phyloP scores from a whole-genome alignment of 2,329 filamentous ascomycete genomes.

The Neonectria neomacrospora region DNA sequence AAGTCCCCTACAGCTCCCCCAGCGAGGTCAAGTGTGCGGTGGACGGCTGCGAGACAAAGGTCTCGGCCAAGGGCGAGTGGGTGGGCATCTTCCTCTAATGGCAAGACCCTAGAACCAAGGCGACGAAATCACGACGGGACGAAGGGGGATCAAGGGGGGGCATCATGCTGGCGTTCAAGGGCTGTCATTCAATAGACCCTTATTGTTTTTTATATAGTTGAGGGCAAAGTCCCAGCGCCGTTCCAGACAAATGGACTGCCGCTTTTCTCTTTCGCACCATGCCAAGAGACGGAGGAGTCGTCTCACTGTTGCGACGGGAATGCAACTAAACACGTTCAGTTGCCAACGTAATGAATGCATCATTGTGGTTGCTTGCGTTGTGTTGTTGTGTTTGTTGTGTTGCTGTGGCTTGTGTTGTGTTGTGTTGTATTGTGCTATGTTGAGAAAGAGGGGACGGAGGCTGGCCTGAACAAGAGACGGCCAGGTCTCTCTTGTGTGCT shows the following conservation, averaged over 20 bases:
- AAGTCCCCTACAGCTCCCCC: conserved; percentile 36
- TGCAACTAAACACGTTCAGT: background rate
- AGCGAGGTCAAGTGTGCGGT: conserved; percentile 64
- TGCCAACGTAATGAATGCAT: background rate
- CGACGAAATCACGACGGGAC: conserved; percentile 34
- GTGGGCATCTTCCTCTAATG: conserved; percentile 68
- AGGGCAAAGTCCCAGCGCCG: background rate
- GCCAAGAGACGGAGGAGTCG: background rate
- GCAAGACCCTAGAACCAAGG: conserved; percentile 38
- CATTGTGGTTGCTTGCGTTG: no score
- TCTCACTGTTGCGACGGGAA: background rate
- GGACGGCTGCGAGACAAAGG: conserved; percentile 65
- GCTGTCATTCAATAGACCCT: conserved; percentile 16
- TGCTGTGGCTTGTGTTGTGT: no score
- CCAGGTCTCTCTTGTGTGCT: no score
- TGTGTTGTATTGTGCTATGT: no score
- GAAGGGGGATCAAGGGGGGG: conserved; percentile 22
- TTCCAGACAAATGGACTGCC: background rate
- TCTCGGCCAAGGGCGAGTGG: conserved; percentile 66
- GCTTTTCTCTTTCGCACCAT: background rate
- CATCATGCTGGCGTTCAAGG: conserved; percentile 36
- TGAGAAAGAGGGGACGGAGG: no score
- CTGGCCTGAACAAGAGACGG: no score
- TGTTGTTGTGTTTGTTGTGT: no score
- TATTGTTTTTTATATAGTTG: background rate